A percentile compares a stretch with the other conserved stretches of the same genome.
Evolutionary conservation across 176 grass and related monocot genomes (phyloP).

Genomic region (Carex parvula): DNA sequence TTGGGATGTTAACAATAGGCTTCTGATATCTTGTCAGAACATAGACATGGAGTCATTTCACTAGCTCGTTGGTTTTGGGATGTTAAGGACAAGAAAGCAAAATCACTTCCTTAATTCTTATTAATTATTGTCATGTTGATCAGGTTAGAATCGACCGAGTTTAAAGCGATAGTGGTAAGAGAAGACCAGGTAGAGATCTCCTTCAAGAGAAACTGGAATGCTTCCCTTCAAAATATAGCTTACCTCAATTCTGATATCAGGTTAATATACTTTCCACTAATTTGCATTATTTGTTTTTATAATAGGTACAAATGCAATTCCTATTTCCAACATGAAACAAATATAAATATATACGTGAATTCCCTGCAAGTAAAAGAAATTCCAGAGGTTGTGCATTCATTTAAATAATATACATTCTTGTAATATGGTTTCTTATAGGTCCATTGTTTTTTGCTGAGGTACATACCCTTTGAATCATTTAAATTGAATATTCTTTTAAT

Average conservation of each 20-base stretch:
- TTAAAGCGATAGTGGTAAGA: constrained; percentile 35
- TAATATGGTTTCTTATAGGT: not conserved
- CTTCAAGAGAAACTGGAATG: constrained; percentile 55
- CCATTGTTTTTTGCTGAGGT: too few relatives aligned
- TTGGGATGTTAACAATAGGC: not conserved
- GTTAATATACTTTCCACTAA: constrained; percentile 25
- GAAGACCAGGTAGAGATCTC: constrained; percentile 62
- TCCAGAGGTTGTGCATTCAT: not conserved
- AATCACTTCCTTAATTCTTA: not conserved
- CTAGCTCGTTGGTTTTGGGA: too few relatives aligned
- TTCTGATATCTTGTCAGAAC: not conserved
- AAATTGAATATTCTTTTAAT: too few relatives aligned
- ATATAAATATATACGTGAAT: not conserved
- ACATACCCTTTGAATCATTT: too few relatives aligned
- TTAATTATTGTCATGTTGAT: not conserved
- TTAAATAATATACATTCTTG: not conserved
- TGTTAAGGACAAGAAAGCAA: not conserved
- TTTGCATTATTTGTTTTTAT: not conserved
- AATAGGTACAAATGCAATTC: not conserved
- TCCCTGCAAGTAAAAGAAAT: not conserved
- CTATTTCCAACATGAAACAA: not conserved
- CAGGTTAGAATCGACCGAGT: constrained; percentile 53
- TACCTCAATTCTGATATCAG: constrained; percentile 54
- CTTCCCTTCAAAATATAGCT: constrained; percentile 24
- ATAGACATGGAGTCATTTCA: not conserved